Base-by-base conservation (phyloP, 1,139 yeast genomes). In the Geotrichum restrictum region DNA sequence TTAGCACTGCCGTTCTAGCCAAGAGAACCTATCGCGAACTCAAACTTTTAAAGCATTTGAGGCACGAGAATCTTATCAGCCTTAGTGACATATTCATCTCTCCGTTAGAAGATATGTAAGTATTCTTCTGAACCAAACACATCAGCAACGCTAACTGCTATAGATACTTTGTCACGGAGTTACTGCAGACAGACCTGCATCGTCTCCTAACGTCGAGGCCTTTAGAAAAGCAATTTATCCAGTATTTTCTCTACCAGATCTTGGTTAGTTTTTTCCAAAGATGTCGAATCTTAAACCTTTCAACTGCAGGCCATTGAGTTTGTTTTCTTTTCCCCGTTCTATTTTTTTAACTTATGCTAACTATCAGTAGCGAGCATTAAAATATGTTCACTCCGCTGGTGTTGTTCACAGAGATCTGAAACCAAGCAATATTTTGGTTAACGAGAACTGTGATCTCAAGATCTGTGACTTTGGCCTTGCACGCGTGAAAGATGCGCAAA, bases 381-480 rank as follows among this genome's bases (percentile, higher is more conserved):
- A 93, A 69, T 91, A 88, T 66, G 96, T 93, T 53, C 98, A 93
- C 70, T 86, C 95, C 6, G 98, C 98, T 0, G 96, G 96, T 29
- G 98, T 93, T 13, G 93, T 93, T 59, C 98, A 93, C 68, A 80
- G 98, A 62, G 98, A 93, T 72, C 76, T 91, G 63, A 88, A 89
- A 71, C 98, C 98, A 7, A 83, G 93, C 57, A 93, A 93, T 70
- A 88, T 93, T 57, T 76, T 93, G 58, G 87, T 93, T 63, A 91
- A 91, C 68, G 97, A 91, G 72, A 89, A 89, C 70, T 93, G 98
- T 73, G 98, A 93, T 70, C 76, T 93, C 65, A 91, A 91, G 69
- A 93, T 93, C 63, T 91, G 98, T 73, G 98, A 93, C 72, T 93
- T 93, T 68, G 98, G 98, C 27, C 76, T 93, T 58, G 98, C 98